Conservation (phyloP, 2,329 filamentous ascomycete species). For the Gyromitra esculenta region DNA sequence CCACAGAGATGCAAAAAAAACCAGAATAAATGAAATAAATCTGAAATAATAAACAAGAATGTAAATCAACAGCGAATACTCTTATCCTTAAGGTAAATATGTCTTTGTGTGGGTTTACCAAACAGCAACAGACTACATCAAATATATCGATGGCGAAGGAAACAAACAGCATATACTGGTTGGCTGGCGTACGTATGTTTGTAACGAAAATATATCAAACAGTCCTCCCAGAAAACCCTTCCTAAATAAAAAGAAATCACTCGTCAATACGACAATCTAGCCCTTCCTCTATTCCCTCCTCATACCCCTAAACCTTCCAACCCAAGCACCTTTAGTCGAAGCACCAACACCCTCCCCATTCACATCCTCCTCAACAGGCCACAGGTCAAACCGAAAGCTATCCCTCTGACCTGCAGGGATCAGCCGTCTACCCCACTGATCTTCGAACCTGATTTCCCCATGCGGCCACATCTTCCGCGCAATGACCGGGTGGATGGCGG, state of each 20-base stretch:
- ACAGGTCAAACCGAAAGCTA: slow-evolving; percentile 57
- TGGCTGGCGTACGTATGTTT: slow-evolving; percentile 7
- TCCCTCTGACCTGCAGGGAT: slow-evolving; percentile 56
- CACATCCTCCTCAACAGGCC: slow-evolving; percentile 57
- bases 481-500: slow-evolving; percentile 54
- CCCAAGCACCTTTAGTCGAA: slow-evolving; percentile 49
- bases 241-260: background rate
- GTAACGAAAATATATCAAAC: slow-evolving; percentile 18
- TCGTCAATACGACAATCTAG: background rate
- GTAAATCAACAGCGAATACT: slow-evolving; percentile 13
- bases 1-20: slow-evolving; percentile 32
- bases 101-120: slow-evolving; percentile 36
- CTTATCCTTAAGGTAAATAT: slow-evolving; percentile 23
- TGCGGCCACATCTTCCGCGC: slow-evolving; percentile 57
- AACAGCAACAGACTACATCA: slow-evolving; percentile 26
- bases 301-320: slow-evolving; percentile 49
- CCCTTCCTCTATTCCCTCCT: slow-evolving; percentile 42
- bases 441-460: slow-evolving; percentile 57
- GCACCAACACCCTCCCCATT: slow-evolving; percentile 48
- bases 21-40: slow-evolving; percentile 27
- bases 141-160: slow-evolving; percentile 22
- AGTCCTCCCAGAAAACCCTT: background rate
- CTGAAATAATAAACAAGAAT: slow-evolving; percentile 46
- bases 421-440: slow-evolving; percentile 57
- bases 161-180: slow-evolving; percentile 18